phyloP scores from a whole-genome alignment of 805 yeast genomes.

The Ogataea minuta region DNA sequence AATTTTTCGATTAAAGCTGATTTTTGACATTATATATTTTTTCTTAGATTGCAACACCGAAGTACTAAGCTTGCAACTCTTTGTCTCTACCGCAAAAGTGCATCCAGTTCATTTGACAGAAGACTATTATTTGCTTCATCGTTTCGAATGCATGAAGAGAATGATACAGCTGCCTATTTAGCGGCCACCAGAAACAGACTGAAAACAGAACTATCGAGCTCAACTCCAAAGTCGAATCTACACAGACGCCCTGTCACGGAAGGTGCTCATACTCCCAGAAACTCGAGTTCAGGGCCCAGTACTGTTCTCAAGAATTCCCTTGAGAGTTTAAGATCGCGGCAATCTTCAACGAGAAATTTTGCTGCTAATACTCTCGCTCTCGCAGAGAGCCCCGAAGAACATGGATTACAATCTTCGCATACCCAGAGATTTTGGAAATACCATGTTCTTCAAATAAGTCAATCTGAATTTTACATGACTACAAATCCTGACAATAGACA shows the following conservation, averaged over 20 bases:
- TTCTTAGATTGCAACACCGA: no score
- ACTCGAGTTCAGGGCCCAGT: constrained; percentile 2
- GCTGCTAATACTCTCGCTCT: neutral
- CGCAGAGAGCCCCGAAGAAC: constrained; percentile 1
- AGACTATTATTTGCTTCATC: no score
- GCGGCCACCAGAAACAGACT: constrained; percentile 22
- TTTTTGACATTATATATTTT: no score
- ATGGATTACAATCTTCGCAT: constrained; percentile 2
- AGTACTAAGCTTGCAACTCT: no score
- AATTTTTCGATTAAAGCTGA: no score
- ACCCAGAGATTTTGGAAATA: constrained; percentile 53
- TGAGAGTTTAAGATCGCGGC: constrained; percentile 2
- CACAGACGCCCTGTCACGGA: constrained; percentile 1
- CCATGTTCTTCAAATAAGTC: constrained; percentile 54
- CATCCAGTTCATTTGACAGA: no score
- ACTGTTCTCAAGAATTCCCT: constrained; percentile 4
- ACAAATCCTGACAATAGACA: constrained; percentile 67
- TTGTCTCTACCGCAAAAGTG: no score
- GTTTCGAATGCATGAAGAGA: constrained; percentile 2
- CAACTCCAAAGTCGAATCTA: neutral
- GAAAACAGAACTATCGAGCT: neutral
- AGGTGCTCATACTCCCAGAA: neutral
- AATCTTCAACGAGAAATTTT: constrained; percentile 1
- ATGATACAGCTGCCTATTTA: neutral
- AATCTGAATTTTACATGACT: constrained; percentile 52